Base-by-base conservation (phyloP, 2,329 filamentous ascomycete genomes). In the Pseudocercospora fijiensis region DNA sequence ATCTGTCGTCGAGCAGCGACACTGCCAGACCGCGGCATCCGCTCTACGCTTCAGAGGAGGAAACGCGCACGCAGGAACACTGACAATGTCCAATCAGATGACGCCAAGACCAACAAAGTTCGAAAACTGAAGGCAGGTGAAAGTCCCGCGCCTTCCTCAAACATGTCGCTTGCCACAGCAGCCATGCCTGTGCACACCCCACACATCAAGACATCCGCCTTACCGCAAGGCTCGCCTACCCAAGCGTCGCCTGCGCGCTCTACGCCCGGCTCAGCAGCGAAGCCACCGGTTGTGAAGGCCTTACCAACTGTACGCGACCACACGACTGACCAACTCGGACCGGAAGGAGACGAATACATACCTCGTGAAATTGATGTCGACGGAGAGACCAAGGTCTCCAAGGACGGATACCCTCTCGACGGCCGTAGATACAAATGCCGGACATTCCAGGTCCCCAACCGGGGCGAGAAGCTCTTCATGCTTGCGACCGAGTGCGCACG, bases 391-490 rank as follows among this genome's bases (percentile, higher is more conserved):
- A 99, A 99, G 82, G 93, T 97, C 26, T 87, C 91, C 76, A 77
- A 84, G 22, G 91, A 92, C 71, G 95, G 95, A 45, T 88, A 93
- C 73, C 86, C 93, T 22, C 84, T 90, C 27, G 93, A 92, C 65
- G 87, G 86, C 22, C 90, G 95, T 71, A 90, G 94, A 74, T 99
- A 97, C 80, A 88, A 90, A 76, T 97, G 94, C 78, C 86, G 93
- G 67, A 98, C 94, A 0, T 99, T 99, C 76, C 87, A 91, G 69
- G 93, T 99, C 3, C 92, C 94, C 18, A 89, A 96, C 73, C 85
- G 95, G 71, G 92, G 91, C 27, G 89, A 96, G 69, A 97, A 97
- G 78, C 85, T 98, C 5, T 99, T 98, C 80, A 99, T 99, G 95
- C 86, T 99, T 58, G 95, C 95, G 37, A 99, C 95, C 16, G 95